Evolutionary conservation across 2,329 filamentous ascomycete species (phyloP).

Genomic region (Aspergillus sp.): DNA sequence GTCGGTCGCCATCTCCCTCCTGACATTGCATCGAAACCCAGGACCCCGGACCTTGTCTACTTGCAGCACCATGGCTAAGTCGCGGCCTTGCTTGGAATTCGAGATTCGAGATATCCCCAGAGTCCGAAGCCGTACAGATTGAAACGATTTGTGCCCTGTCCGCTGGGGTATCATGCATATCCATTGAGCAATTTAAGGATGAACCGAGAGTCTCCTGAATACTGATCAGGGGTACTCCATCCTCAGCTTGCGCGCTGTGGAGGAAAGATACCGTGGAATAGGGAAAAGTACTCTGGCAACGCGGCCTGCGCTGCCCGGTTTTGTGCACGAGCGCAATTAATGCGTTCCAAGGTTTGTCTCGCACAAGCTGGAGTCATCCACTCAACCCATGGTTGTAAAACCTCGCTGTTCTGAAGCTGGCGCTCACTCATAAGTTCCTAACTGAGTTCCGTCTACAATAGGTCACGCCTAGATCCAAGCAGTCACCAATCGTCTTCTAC

Average conservation of each 20-base stretch:
- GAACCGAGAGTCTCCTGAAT: neutral
- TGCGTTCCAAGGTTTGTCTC: conserved; percentile 8
- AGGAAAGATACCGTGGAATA: neutral
- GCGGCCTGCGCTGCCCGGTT: neutral
- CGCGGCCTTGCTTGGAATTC: conserved; percentile 7
- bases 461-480: neutral
- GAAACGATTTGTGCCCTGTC: neutral
- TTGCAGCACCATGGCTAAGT: conserved; percentile 17
- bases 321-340: neutral
- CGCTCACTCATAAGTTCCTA: neutral
- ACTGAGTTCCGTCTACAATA: conserved; percentile 3
- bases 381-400: neutral
- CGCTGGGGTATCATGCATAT: neutral
- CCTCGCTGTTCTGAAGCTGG: neutral
- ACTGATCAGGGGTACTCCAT: neutral
- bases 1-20: neutral
- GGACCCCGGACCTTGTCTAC: conserved; percentile 21
- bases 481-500: neutral
- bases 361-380: conserved; percentile 10
- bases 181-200: neutral
- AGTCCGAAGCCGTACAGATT: conserved; percentile 1
- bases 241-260: neutral
- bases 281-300: neutral
- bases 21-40: neutral
- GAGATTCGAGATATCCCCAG: neutral